phyloP scores from a whole-genome alignment of 305 asterid genomes.

The Fraxinus ornus region DNA sequence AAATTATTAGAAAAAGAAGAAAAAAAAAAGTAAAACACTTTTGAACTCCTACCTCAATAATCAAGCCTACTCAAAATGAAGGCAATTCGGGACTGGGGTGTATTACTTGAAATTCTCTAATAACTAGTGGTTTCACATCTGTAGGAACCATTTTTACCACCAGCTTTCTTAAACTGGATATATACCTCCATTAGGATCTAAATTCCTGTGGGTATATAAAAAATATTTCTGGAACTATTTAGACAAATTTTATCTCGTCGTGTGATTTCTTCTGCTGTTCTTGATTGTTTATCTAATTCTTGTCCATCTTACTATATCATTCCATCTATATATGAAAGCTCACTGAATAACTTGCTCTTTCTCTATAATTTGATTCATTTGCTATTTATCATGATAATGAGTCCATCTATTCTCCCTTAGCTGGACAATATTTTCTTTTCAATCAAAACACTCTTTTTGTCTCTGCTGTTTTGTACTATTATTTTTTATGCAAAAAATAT shows the following conservation, averaged over 20 bases:
- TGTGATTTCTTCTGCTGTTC: neutral
- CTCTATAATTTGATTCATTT: neutral
- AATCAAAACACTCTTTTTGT: neutral
- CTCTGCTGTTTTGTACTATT: neutral
- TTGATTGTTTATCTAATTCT: neutral
- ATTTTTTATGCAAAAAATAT: neutral
- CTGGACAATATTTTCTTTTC: neutral
- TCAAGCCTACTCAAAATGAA: neutral
- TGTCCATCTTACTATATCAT: conserved; percentile 13
- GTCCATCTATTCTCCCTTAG: neutral
- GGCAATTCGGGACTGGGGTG: neutral
- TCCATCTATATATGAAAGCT: neutral
- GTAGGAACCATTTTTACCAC: neutral
- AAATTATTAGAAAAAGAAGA: neutral
- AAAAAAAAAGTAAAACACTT: conserved; percentile 19
- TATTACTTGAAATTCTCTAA: neutral
- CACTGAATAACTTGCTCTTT: neutral
- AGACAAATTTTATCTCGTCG: neutral
- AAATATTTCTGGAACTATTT: neutral
- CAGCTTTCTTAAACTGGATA: neutral
- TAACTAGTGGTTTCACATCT: neutral
- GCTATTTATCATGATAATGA: neutral
- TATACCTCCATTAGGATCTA: neutral
- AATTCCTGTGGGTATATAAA: neutral
- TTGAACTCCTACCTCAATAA: neutral